Base-by-base conservation (phyloP, 2,329 filamentous ascomycete species). In the Cadophora luteo-olivacea region DNA sequence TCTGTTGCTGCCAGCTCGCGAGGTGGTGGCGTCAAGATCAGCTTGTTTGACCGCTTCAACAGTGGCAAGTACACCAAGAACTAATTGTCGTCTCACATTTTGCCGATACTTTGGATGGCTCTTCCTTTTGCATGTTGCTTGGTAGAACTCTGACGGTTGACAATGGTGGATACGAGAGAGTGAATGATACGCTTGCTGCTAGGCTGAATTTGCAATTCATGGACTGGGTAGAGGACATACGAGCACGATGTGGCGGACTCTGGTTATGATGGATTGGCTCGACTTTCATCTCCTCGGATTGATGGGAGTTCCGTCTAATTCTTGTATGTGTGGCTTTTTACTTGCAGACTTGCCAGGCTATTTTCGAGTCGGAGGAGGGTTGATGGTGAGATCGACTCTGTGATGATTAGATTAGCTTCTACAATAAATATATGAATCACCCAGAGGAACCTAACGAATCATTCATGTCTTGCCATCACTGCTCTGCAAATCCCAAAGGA, bases 31-130 rank as follows among this genome's bases (percentile, higher is more conserved):
- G 57, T 19, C 3, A 60, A 45, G 57, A 41, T 60, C 36, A 60
- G 57, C 36, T 25, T 45, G 57, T 45, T 60, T 22, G 57, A 60
- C 12, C 57, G 57, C 33, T 60, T 60, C 57, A 60, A 60, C 33
- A 60, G 57, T 60, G 57, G 57, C 9, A 60, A 60, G 57, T 41
- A 60, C 24, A 38, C 36, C 33, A 60, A 60, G 57, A 60, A 60
- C 22, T 60, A 41, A 29, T 4, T 25, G 33, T 33, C 36, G 22
- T 41, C 22, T 38, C 12, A 60, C 19, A 3, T 29, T 36, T 2
- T 29, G 19, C n/a, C 3, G 24, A 22, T 19, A 11, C 16, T 11
- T 60, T 60, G 57, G 36, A 41, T 60, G 57, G 57, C 57, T 41
- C 36, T 45, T 41, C 4, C 12, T 45, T 60, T 60, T 29, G 36